Evolutionary conservation across 768 basidiomycete species (phyloP).

Genomic region (Neoboletus brunneissimus): DNA sequence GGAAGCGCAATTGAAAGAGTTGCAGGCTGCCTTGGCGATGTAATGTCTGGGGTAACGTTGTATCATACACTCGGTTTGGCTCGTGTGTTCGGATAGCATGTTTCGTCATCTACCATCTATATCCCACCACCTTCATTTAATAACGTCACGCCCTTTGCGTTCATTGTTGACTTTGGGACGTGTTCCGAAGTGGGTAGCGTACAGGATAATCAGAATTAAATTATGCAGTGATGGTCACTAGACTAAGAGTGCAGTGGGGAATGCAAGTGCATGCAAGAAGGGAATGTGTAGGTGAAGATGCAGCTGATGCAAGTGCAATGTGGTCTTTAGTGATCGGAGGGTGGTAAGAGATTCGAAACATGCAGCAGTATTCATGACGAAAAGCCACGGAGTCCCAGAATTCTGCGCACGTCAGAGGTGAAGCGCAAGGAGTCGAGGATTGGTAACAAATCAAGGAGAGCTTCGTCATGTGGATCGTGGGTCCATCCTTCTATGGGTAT

Average conservation of each 20-base stretch:
- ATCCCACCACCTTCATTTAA: constrained; percentile 33
- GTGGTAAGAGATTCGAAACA: constrained; percentile 4
- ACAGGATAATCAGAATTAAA: constrained; percentile 40
- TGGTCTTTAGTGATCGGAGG: constrained; percentile 12
- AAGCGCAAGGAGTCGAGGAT: constrained; percentile 95
- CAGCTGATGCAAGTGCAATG: constrained; percentile 24
- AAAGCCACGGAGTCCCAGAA: constrained; percentile 72
- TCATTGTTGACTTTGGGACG: constrained; percentile 21
- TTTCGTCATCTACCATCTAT: constrained; percentile 33
- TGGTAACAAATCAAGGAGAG: constrained; percentile 90
- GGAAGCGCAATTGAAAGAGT: constrained; percentile 80
- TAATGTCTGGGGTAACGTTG: constrained; percentile 34
- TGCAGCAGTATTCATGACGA: constrained; percentile 32
- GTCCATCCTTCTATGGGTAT: constrained; percentile 99
- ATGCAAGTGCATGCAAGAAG: constrained; percentile 30
- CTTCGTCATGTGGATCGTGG: constrained; percentile 94
- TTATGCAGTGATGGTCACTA: constrained; percentile 33
- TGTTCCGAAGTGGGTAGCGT: constrained; percentile 30
- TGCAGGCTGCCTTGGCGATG: constrained; percentile 89
- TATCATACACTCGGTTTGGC: constrained; percentile 7
- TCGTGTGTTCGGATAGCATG: constrained; percentile 16
- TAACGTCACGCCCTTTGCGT: constrained; percentile 21
- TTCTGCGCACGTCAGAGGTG: constrained; percentile 90
- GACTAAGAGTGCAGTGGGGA: constrained; percentile 25
- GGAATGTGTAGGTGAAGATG: constrained; percentile 22